Evolutionary conservation across 345 rosid genomes (phyloP).

Genomic region (Xanthoceras sorbifolium): DNA sequence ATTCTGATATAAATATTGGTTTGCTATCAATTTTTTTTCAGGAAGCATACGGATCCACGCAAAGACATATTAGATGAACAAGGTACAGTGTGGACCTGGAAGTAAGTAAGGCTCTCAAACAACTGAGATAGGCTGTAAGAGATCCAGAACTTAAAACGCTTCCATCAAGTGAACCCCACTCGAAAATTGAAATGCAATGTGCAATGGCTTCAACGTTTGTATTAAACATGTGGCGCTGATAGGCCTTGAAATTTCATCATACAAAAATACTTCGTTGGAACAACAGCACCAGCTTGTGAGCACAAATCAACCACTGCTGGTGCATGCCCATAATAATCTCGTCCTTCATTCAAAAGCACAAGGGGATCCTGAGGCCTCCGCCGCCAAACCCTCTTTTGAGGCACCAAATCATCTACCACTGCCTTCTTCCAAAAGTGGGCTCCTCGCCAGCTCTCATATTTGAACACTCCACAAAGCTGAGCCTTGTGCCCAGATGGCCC

Average conservation of each 20-base stretch:
- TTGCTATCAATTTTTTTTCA: background rate
- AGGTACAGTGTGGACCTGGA: background rate
- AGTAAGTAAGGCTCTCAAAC: background rate
- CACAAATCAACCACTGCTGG: constrained; percentile 84
- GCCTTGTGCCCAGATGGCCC: constrained; percentile 91
- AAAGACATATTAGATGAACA: background rate
- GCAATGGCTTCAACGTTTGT: constrained; percentile 1
- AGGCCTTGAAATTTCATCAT: constrained; percentile 78
- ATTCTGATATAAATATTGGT: background rate
- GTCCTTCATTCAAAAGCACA: constrained; percentile 62
- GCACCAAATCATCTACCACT: constrained; percentile 71
- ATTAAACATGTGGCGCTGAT: constrained; percentile 33
- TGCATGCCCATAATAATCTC: constrained; percentile 79
- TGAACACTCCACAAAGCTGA: constrained; percentile 78
- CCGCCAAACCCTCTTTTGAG: constrained; percentile 77
- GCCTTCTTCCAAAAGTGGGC: constrained; percentile 83
- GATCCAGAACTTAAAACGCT: background rate
- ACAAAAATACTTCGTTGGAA: constrained; percentile 53
- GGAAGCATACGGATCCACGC: background rate
- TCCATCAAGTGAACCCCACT: constrained; percentile 1
- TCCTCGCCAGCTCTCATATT: constrained; percentile 76
- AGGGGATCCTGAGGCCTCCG: constrained; percentile 76
- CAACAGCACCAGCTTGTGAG: constrained; percentile 64
- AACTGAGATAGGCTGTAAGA: background rate
- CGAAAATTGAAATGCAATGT: background rate